Evolutionary conservation across 2,329 filamentous ascomycete genomes (phyloP), one percentile per base, ranked within the genome.

Genomic region (Salinomyces thailandicus): DNA sequence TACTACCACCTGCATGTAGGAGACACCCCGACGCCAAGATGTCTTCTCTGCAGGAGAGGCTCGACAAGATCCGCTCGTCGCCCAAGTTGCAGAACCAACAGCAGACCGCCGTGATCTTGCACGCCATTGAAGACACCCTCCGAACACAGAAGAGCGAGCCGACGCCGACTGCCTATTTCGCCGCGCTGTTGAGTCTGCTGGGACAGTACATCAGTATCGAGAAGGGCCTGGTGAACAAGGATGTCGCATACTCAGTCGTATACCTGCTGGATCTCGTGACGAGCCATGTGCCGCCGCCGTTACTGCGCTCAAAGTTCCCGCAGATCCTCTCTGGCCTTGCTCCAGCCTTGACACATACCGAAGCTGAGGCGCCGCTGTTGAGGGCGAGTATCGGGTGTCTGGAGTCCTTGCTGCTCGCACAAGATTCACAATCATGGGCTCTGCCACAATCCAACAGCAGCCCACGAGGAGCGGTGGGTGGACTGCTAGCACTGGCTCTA

Each of bases 21-120:
- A n/a, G n/a, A n/a, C n/a, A n/a, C n/a, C n/a, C n/a, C 22, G 22
- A 26, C 22, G 27, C 27, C 27, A 30, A 30, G 27, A 34, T 50
- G 44, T 76, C 77, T 62, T 26, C 22, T 26, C 67, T 96, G 55
- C 78, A 82, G 61, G 89, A 94, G 70, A 93, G 86, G 71, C 77
- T 98, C 60, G 84, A 89, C 68, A 95, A 93, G 75, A 95, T 96
- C 62, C 84, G 91, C 65, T 91, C 64, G 49, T 63, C 84, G 58
- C 91, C 91, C 38, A 94, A 93, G 64, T 77, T 95, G 54, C 85
- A 96, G 63, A 94, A 84, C 61, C 87, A 95, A 66, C 79, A 93
- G 62, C 85, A 87, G 74, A 89, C 82, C 45, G 81, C 79, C 43
- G 78, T 93, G 51, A 80, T 98, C 43, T 77, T 98, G 46, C 78